Conservation (phyloP, 805 yeast species). For the Metschnikowia gruessii region DNA sequence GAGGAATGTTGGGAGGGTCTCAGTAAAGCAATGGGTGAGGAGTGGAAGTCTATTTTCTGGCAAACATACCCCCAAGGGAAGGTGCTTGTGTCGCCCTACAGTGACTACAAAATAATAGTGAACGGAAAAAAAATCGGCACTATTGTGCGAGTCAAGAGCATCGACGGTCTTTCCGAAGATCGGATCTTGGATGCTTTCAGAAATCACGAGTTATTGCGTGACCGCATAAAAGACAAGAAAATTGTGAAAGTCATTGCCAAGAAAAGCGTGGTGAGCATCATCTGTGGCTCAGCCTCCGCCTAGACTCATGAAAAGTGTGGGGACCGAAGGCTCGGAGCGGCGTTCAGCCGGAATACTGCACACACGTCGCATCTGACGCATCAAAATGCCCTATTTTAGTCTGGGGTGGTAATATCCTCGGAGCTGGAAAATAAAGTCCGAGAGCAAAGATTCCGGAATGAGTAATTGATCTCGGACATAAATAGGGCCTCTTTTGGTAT, state of each 20-base stretch:
- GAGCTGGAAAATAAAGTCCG: slow-evolving; percentile 7
- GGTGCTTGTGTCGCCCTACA: slow-evolving; percentile 36
- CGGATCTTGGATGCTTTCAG: slow-evolving; percentile 47
- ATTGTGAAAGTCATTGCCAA: slow-evolving; percentile 58
- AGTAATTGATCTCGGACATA: too few species aligned
- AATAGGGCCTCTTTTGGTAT: too few species aligned
- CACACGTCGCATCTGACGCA: background rate
- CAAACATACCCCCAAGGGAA: slow-evolving; percentile 64
- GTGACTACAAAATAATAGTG: slow-evolving; percentile 58
- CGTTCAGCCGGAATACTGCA: slow-evolving; percentile 4
- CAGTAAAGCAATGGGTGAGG: slow-evolving; percentile 14
- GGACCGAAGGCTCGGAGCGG: slow-evolving; percentile 8
- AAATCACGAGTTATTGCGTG: slow-evolving; percentile 18
- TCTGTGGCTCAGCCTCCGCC: slow-evolving; percentile 16
- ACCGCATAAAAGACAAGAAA: slow-evolving; percentile 40
- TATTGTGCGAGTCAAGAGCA: slow-evolving; percentile 36
- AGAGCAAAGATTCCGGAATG: background rate
- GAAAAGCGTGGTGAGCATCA: slow-evolving; percentile 45
- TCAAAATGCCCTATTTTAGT: background rate
- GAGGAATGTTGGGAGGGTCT: slow-evolving; percentile 75
- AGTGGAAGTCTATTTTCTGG: slow-evolving; percentile 50
- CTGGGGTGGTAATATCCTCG: background rate
- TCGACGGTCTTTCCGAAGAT: slow-evolving; percentile 38
- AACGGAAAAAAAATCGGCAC: slow-evolving; percentile 68
- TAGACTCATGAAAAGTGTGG: slow-evolving; percentile 4